Evolutionary conservation across 1,284 basidiomycete genomes (phyloP), one percentile per base, ranked within the genome.

Genomic region (Puccinia hordei): DNA sequence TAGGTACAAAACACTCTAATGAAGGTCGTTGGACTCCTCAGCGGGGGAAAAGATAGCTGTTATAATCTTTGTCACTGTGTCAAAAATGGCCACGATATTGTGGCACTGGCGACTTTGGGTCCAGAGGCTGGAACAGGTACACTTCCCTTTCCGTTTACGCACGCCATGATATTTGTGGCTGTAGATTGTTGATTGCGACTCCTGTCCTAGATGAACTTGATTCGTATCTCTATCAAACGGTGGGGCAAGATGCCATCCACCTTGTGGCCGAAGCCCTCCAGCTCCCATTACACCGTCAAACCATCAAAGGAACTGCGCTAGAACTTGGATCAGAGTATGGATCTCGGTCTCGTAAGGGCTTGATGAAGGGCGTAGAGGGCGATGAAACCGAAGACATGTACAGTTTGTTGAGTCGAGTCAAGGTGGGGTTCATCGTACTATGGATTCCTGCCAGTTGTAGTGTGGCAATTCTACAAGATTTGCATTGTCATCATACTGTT

Each of bases 301-400:
- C 91, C 22, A 99, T 99, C 82, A 87, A 87, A 10, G 97, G 97
- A 0, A 88, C 89, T 30, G 91, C 96, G 0, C 86, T 98, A 8
- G 91, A 94, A 81, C 91, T 92, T 85, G 90, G 90, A 44, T 88
- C 90, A 15, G 93, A 97, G 84, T 99, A 99, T 86, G 4, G 86
- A 73, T 12, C 63, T 59, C 9, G 81, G 75, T 22, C 33, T 35
- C 59, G 49, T 75, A 27, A 27, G 59, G 1, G 33, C 33, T 27
- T 41, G 41, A 15, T 59, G 30, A 27, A 65, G 65, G 19, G 33
- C 66, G 15, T 75, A 79, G 41, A 80, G 53, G 10, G 93, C 4
- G 97, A 99, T 86, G 97, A 99, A 87, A 99, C 97, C 0, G 97
- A 99, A 85, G 97, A 99, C 86, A 88, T 99, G 55, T 91, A 90